Evolutionary conservation across 176 grass and related monocot genomes (phyloP).

Genomic region (bread wheat (Triticum aestivum)): DNA sequence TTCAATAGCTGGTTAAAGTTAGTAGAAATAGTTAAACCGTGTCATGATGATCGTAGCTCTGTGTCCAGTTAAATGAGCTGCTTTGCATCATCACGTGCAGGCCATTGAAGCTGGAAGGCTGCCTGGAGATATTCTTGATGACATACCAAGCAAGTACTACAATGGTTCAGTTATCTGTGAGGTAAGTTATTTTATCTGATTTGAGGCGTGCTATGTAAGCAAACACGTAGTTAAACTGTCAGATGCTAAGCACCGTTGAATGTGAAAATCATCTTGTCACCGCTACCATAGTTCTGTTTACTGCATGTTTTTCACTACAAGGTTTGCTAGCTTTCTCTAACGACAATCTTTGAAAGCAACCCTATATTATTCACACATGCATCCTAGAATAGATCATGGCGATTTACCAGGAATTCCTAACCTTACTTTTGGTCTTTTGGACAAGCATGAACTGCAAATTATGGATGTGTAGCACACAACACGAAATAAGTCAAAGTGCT

Average conservation of each 20-base stretch:
- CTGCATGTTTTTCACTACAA: constrained; percentile 24
- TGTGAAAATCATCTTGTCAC: neutral
- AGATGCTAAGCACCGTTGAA: neutral
- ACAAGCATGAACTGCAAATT: neutral
- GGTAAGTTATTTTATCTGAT: constrained; percentile 52
- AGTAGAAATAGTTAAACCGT: constrained; percentile 5
- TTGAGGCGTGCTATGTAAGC: constrained; percentile 10
- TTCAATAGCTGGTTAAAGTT: constrained; percentile 20
- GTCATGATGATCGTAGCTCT: constrained; percentile 2
- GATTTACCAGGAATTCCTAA: constrained; percentile 17
- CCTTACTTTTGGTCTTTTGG: neutral
- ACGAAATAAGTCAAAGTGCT: neutral
- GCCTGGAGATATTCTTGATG: constrained; percentile 87
- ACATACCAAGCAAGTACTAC: constrained; percentile 92
- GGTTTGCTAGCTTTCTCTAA: constrained; percentile 1
- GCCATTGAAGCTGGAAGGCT: constrained; percentile 90
- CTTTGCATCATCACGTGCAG: constrained; percentile 37
- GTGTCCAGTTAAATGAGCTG: constrained; percentile 16
- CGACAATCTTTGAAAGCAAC: neutral
- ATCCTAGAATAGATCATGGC: constrained; percentile 8
- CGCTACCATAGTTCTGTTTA: neutral
- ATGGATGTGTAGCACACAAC: neutral
- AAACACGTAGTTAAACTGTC: constrained; percentile 10
- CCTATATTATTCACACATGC: neutral
- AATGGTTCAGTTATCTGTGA: constrained; percentile 82